phyloP scores from a whole-genome alignment of 345 rosid genomes.

The Erucastrum elatum region DNA sequence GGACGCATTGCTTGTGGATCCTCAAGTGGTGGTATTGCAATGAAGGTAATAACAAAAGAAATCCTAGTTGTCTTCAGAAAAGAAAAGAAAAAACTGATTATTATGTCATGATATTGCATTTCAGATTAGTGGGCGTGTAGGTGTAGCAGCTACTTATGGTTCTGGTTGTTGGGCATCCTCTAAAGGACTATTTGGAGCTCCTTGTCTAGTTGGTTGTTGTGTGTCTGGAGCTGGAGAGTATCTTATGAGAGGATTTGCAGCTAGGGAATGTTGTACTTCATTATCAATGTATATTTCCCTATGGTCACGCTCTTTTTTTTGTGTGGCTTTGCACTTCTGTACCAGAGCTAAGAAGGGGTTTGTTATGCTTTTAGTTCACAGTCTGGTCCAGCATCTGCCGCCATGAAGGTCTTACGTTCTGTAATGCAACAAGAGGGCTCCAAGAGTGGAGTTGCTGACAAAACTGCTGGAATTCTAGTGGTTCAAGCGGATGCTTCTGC shows the following conservation, averaged over 20 bases:
- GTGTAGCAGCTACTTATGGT: conserved; percentile 89
- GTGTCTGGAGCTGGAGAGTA: conserved; percentile 90
- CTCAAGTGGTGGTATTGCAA: conserved; percentile 94
- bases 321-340: neutral
- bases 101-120: conserved; percentile 1
- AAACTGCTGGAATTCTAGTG: conserved; percentile 71
- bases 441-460: conserved; percentile 44
- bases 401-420: conserved; percentile 65
- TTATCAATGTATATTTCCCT: conserved; percentile 56
- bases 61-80: neutral
- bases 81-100: neutral
- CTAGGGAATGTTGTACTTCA: conserved; percentile 83
- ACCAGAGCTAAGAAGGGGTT: conserved; percentile 15
- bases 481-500: conserved; percentile 81
- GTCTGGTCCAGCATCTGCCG: conserved; percentile 93
- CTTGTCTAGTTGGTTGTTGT: conserved; percentile 77
- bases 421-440: conserved; percentile 46
- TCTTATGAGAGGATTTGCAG: conserved; percentile 92
- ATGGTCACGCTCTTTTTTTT: neutral
- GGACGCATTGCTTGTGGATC: conserved; percentile 85
- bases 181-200: conserved; percentile 66
- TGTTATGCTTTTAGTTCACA: conserved; percentile 59
- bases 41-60: conserved; percentile 69
- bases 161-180: conserved; percentile 97
- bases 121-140: conserved; percentile 92